Conservation (phyloP, 306 rosid genomes). For the Prinsepia uniflora region DNA sequence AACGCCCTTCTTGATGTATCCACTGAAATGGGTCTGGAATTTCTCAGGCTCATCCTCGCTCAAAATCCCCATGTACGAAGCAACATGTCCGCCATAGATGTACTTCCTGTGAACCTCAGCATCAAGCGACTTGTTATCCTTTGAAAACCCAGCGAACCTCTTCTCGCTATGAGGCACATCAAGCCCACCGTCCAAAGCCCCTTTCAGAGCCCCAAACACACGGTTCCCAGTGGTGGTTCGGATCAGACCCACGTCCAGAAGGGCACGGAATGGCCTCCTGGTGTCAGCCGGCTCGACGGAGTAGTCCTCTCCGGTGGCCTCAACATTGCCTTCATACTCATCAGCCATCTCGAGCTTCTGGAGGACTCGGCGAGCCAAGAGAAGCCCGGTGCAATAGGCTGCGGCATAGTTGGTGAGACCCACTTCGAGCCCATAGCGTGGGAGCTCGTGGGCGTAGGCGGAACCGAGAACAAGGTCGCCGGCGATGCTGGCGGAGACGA, state of each 20-base stretch:
- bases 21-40: slow-evolving; percentile 63
- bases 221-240: slow-evolving; percentile 57
- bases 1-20: slow-evolving; percentile 46
- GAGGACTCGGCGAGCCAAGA: slow-evolving; percentile 42
- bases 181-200: slow-evolving; percentile 68
- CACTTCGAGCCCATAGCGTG: slow-evolving; percentile 54
- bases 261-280: slow-evolving; percentile 62
- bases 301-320: slow-evolving; percentile 58
- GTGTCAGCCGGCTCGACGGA: slow-evolving; percentile 54
- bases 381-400: slow-evolving; percentile 50
- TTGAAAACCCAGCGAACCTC: slow-evolving; percentile 61
- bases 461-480: slow-evolving; percentile 68
- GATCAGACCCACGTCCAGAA: slow-evolving; percentile 56
- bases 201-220: slow-evolving; percentile 60
- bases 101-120: slow-evolving; percentile 69
- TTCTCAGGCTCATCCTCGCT: slow-evolving; percentile 69
- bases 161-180: slow-evolving; percentile 74
- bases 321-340: slow-evolving; percentile 8
- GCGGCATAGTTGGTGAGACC: slow-evolving; percentile 83
- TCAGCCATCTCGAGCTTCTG: slow-evolving; percentile 47
- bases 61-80: slow-evolving; percentile 55
- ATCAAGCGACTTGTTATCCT: slow-evolving; percentile 54
- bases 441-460: slow-evolving; percentile 65
- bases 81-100: slow-evolving; percentile 60
- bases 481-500: slow-evolving; percentile 56